Evolutionary conservation across 495 filamentous ascomycete species (phyloP).

Genomic region (Bacidia gigantensis): DNA sequence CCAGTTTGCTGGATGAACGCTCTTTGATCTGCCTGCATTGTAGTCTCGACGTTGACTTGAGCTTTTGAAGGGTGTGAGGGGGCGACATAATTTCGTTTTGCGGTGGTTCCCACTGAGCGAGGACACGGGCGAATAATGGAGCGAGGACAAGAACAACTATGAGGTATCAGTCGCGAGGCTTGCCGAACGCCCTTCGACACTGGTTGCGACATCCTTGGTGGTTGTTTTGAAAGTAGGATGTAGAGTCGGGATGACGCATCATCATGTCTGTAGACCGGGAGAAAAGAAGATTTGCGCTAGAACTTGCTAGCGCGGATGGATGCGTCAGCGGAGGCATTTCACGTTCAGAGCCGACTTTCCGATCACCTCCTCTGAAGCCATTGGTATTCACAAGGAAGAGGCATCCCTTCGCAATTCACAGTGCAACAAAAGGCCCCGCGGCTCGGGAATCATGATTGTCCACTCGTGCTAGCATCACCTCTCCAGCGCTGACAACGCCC

Average conservation of each 20-base stretch:
- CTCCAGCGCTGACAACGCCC: background rate
- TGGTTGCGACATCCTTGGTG: conserved; percentile 53
- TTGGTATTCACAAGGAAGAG: no score
- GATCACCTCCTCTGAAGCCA: background rate
- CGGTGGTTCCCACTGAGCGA: conserved; percentile 27
- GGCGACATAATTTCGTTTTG: conserved; percentile 62
- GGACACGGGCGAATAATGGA: conserved; percentile 31
- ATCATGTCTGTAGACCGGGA: background rate
- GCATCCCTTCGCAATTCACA: no score
- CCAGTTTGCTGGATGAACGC: conserved; percentile 63
- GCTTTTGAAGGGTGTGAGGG: conserved; percentile 66
- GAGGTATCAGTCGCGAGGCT: conserved; percentile 56
- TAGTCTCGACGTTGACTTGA: conserved; percentile 67
- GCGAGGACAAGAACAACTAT: conserved; percentile 32
- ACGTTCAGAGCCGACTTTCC: background rate
- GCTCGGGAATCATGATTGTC: background rate
- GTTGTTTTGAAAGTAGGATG: background rate
- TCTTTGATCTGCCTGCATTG: conserved; percentile 72
- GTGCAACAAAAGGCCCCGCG: no score
- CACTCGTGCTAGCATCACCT: background rate
- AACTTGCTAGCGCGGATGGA: background rate
- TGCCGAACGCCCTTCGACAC: conserved; percentile 62
- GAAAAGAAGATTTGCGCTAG: conserved; percentile 4
- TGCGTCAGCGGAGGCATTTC: conserved; percentile 3
- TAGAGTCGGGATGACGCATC: background rate